A percentile compares a stretch with the other conserved stretches of the same genome.
Evolutionary conservation across 768 basidiomycete genomes (phyloP).

Genomic region (Omphalotus guepiniiformis): DNA sequence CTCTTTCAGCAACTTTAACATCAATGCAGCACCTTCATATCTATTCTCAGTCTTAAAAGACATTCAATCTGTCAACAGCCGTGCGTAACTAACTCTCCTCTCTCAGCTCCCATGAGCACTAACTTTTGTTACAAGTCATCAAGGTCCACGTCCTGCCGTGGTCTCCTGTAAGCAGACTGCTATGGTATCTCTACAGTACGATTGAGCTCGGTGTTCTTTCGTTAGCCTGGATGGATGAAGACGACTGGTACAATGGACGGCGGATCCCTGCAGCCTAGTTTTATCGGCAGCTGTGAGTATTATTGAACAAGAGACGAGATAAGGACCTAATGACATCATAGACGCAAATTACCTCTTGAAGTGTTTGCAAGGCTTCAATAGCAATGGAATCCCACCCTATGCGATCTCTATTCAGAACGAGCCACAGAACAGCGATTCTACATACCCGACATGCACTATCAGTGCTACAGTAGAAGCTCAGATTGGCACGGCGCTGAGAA

Average conservation of each 20-base stretch:
- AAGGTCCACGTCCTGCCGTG: constrained; percentile 46
- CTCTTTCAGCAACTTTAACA: constrained; percentile 34
- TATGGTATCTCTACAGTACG: background rate
- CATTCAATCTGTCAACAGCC: constrained; percentile 38
- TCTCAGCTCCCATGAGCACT: background rate
- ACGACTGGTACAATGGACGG: constrained; percentile 39
- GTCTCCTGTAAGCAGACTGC: constrained; percentile 25
- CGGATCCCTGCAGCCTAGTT: constrained; percentile 34
- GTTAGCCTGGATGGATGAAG: constrained; percentile 54
- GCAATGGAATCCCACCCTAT: constrained; percentile 36
- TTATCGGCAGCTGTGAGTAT: constrained; percentile 31
- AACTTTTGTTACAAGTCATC: constrained; percentile 13
- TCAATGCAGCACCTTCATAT: constrained; percentile 36
- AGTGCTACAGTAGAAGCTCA: constrained; percentile 35
- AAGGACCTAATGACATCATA: constrained; percentile 13
- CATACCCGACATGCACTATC: constrained; percentile 41
- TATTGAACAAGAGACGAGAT: background rate
- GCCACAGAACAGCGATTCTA: constrained; percentile 19
- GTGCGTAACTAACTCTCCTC: constrained; percentile 11
- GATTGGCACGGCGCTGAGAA: constrained; percentile 40
- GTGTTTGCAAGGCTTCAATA: constrained; percentile 41
- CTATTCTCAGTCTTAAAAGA: constrained; percentile 41
- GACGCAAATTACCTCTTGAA: constrained; percentile 51
- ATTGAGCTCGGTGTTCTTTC: background rate
- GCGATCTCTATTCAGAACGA: constrained; percentile 35